Evolutionary conservation across 805 yeast genomes (phyloP).

Genomic region (Ogataea chonburiensis): DNA sequence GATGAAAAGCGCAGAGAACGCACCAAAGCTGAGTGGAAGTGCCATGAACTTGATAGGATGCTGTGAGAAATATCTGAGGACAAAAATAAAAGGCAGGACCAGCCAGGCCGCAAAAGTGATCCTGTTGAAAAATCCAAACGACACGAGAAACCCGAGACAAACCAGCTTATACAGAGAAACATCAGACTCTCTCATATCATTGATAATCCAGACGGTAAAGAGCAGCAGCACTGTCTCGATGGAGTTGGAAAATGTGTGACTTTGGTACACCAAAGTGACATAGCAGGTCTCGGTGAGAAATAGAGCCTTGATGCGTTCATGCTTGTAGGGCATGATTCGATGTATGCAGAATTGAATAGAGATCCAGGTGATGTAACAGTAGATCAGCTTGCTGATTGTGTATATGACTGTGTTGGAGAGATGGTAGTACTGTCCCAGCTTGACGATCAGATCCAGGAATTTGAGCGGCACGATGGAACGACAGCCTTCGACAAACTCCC

Average conservation of each 20-base stretch:
- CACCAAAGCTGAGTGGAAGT: slow-evolving; percentile 37
- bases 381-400: slow-evolving; percentile 52
- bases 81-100: slow-evolving; percentile 53
- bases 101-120: slow-evolving; percentile 80
- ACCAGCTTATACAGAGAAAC: slow-evolving; percentile 16
- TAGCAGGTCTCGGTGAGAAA: slow-evolving; percentile 58
- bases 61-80: slow-evolving; percentile 42
- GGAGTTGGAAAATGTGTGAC: slow-evolving; percentile 88
- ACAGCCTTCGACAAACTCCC: slow-evolving; percentile 74
- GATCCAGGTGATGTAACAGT: slow-evolving; percentile 34
- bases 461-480: slow-evolving; percentile 72
- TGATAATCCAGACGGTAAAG: slow-evolving; percentile 49
- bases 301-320: slow-evolving; percentile 39
- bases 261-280: slow-evolving; percentile 74
- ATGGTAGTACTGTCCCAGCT: slow-evolving; percentile 34
- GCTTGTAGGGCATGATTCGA: slow-evolving; percentile 34
- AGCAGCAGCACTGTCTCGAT: slow-evolving; percentile 65
- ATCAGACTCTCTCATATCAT: slow-evolving; percentile 24
- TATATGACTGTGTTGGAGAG: slow-evolving; percentile 48
- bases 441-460: slow-evolving; percentile 66
- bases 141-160: slow-evolving; percentile 48
- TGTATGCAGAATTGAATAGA: slow-evolving; percentile 32
- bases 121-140: slow-evolving; percentile 80
- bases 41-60: slow-evolving; percentile 35
- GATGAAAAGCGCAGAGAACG: slow-evolving; percentile 41